A percentile compares a stretch with the other conserved stretches of the same genome.
These are phyloP conservation scores for Colletotrichum tofieldiae DNA, from an alignment of 2,329 filamentous ascomycete species.

Conservation along the genomic window DNA sequence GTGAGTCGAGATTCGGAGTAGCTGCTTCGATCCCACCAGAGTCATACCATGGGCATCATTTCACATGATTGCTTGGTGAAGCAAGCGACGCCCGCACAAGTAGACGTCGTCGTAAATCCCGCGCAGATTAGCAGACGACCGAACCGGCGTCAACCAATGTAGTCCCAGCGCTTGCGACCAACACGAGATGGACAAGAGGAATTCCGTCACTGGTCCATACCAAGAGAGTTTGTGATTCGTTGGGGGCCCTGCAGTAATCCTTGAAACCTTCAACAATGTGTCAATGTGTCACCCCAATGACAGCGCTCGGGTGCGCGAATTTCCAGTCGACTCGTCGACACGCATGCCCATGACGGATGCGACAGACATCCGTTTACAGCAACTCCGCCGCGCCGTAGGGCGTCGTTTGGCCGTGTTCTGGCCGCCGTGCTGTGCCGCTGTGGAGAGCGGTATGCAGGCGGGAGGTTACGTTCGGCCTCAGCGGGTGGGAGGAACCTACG, in stretches of 20 bases:
- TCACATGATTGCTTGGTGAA: neutral
- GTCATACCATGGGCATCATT: neutral
- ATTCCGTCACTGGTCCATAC: neutral
- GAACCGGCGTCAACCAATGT: neutral
- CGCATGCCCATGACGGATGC: too few species aligned
- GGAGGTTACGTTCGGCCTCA: slow-evolving; percentile 9
- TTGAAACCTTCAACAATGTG: neutral
- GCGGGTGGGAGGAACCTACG: neutral
- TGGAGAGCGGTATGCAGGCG: slow-evolving; percentile 7
- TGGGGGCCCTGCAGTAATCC: neutral
- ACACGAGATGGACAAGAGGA: neutral
- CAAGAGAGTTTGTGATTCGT: neutral
- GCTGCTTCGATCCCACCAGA: neutral
- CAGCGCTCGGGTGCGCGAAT: neutral
- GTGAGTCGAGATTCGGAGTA: neutral
- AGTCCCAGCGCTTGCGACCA: neutral
- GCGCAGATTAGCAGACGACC: neutral
- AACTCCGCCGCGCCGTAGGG: slow-evolving; percentile 8
- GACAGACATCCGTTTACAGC: neutral
- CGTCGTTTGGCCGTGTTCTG: slow-evolving; percentile 3
- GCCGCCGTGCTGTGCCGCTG: slow-evolving; percentile 5
- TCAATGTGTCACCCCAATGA: neutral
- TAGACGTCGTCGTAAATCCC: neutral
- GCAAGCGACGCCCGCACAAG: neutral
- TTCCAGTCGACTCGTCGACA: neutral